phyloP scores from a whole-genome alignment of 805 yeast genomes.

The Pichia insulana region DNA sequence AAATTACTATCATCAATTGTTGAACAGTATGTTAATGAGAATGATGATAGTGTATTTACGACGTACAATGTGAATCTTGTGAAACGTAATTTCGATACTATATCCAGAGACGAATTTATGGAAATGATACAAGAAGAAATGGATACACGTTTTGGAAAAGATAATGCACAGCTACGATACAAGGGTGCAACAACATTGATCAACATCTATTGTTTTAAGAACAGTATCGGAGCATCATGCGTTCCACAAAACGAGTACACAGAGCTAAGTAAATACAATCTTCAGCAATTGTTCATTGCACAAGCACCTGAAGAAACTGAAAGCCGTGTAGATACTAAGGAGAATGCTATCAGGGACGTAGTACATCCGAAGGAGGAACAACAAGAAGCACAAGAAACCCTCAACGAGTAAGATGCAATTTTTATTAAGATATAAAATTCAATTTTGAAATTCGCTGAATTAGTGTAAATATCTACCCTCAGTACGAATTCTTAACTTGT shows the following conservation, averaged over 20 bases:
- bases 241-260: slow-evolving; percentile 49
- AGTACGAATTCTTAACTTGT: too few species aligned
- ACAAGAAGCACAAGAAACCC: too few species aligned
- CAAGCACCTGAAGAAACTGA: neutral
- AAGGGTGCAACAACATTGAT: slow-evolving; percentile 71
- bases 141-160: slow-evolving; percentile 16
- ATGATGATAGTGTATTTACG: slow-evolving; percentile 6
- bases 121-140: slow-evolving; percentile 35
- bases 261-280: slow-evolving; percentile 57
- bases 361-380: too few species aligned
- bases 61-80: slow-evolving; percentile 77
- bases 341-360: too few species aligned
- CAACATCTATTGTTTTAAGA: slow-evolving; percentile 82
- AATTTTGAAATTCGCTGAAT: too few species aligned
- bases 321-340: neutral
- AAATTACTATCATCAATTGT: slow-evolving; percentile 31
- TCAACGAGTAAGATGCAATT: too few species aligned
- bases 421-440: too few species aligned
- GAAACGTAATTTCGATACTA: slow-evolving; percentile 66
- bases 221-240: slow-evolving; percentile 80
- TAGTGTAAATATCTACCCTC: too few species aligned
- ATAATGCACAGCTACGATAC: slow-evolving; percentile 51
- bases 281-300: slow-evolving; percentile 58
- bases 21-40: slow-evolving; percentile 13
- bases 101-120: slow-evolving; percentile 68